A percentile compares a stretch with the other conserved stretches of the same genome.
Evolutionary conservation across 2,329 filamentous ascomycete species (phyloP).

Genomic region (Cercospora citrullina): DNA sequence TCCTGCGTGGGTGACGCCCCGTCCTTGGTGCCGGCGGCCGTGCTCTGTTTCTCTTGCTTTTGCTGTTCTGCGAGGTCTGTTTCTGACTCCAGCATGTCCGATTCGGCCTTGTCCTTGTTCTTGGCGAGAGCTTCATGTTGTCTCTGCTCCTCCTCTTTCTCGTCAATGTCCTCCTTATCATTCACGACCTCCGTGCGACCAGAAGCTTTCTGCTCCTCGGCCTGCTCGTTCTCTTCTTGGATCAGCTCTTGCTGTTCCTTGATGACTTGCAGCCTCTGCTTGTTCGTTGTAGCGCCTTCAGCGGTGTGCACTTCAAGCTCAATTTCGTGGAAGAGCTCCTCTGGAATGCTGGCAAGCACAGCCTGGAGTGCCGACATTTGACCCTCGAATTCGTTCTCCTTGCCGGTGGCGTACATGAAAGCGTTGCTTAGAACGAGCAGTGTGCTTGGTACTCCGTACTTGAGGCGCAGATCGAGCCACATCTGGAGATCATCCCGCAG

Average conservation of each 20-base stretch:
- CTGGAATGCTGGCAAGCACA: conserved; percentile 90
- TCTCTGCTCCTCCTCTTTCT: conserved; percentile 66
- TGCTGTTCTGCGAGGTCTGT: conserved; percentile 29
- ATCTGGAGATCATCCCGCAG: conserved; percentile 87
- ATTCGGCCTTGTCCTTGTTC: conserved; percentile 15
- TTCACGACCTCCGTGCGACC: conserved; percentile 59
- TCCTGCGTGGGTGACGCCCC: background rate
- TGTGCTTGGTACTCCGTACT: conserved; percentile 93
- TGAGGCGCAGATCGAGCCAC: conserved; percentile 91
- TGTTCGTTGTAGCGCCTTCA: conserved; percentile 96
- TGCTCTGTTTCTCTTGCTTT: conserved; percentile 1
- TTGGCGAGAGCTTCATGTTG: conserved; percentile 34
- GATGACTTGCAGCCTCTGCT: conserved; percentile 95
- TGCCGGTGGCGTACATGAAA: conserved; percentile 91
- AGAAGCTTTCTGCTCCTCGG: conserved; percentile 73
- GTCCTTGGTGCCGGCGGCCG: background rate
- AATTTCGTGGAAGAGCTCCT: conserved; percentile 99
- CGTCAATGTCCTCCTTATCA: conserved; percentile 90
- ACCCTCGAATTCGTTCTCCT: conserved; percentile 77
- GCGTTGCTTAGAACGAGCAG: conserved; percentile 94
- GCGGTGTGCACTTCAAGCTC: conserved; percentile 97
- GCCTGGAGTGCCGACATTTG: conserved; percentile 93
- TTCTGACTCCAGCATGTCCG: conserved; percentile 31
- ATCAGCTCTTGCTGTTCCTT: conserved; percentile 99
- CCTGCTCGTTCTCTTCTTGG: conserved; percentile 93